Evolutionary conservation across 805 yeast species (phyloP).

Genomic region (Pichia heedii): DNA sequence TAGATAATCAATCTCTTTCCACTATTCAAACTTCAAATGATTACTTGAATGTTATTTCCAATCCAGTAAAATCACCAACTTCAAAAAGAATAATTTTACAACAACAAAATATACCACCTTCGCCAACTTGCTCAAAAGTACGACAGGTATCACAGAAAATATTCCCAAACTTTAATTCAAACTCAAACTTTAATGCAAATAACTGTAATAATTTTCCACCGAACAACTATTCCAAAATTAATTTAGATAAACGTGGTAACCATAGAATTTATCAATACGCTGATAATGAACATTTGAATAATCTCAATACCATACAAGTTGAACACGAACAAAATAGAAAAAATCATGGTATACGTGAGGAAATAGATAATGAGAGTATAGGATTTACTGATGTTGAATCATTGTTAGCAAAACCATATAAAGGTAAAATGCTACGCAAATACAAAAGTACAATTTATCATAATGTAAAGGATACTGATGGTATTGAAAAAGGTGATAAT

Average conservation of each 20-base stretch:
- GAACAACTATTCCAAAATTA: background rate
- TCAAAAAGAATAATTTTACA: background rate
- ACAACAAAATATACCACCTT: slow-evolving; percentile 3
- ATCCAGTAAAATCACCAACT: slow-evolving; percentile 4
- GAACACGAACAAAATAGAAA: background rate
- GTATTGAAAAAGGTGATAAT: background rate
- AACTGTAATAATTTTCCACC: slow-evolving; percentile 5
- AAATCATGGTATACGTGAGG: slow-evolving; percentile 8
- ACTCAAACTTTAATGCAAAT: no score
- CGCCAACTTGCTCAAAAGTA: slow-evolving; percentile 19
- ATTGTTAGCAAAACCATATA: slow-evolving; percentile 15
- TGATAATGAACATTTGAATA: background rate
- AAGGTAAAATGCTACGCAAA: background rate
- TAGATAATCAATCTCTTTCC: slow-evolving; percentile 14
- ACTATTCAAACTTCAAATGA: slow-evolving; percentile 5
- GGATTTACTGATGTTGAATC: slow-evolving; percentile 20
- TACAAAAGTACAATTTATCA: background rate
- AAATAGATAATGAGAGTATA: slow-evolving; percentile 1
- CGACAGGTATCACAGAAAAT: slow-evolving; percentile 23
- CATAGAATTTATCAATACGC: background rate
- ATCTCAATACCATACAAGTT: background rate
- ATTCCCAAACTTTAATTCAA: slow-evolving; percentile 9
- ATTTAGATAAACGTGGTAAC: background rate
- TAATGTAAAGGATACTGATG: background rate
- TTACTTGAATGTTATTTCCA: background rate